phyloP scores from a whole-genome alignment of 176 grass and related monocot genomes.

The Aegilops bicornis region DNA sequence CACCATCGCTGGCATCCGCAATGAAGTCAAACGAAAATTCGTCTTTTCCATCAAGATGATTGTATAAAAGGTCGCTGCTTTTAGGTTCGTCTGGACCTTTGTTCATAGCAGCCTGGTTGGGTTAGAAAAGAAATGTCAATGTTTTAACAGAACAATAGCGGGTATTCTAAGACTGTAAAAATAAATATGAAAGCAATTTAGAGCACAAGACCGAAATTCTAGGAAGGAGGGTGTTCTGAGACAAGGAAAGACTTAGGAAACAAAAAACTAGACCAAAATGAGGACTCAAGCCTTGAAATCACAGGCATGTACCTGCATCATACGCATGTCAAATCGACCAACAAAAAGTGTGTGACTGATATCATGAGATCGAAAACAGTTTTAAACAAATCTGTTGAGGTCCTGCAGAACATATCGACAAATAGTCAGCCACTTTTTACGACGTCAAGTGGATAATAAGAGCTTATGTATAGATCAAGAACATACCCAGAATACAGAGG shows the following conservation, averaged over 20 bases:
- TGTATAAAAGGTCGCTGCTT: constrained; percentile 63
- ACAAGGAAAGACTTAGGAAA: neutral
- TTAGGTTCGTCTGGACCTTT: constrained; percentile 79
- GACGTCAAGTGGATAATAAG: constrained; percentile 29
- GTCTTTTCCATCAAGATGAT: constrained; percentile 77
- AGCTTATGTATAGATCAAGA: constrained; percentile 27
- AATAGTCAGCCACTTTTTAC: neutral
- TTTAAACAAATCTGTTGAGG: constrained; percentile 97
- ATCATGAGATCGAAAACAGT: constrained; percentile 97
- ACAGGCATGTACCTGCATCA: constrained; percentile 80
- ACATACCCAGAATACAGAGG: constrained; percentile 95
- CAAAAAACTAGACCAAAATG: neutral
- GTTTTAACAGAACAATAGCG: constrained; percentile 13
- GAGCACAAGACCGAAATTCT: constrained; percentile 1
- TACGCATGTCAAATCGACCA: constrained; percentile 97
- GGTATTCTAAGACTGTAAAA: neutral
- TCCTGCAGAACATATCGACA: constrained; percentile 50
- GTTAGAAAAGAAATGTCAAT: constrained; percentile 30
- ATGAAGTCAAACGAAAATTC: constrained; percentile 94
- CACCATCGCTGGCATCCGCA: constrained; percentile 88
- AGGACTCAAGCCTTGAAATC: neutral
- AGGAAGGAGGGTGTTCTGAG: neutral
- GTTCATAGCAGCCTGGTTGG: constrained; percentile 86
- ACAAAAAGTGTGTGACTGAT: constrained; percentile 93
- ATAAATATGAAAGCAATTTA: constrained; percentile 5